Base-by-base conservation (phyloP, 495 filamentous ascomycete species). In the Cryomyces minteri region DNA sequence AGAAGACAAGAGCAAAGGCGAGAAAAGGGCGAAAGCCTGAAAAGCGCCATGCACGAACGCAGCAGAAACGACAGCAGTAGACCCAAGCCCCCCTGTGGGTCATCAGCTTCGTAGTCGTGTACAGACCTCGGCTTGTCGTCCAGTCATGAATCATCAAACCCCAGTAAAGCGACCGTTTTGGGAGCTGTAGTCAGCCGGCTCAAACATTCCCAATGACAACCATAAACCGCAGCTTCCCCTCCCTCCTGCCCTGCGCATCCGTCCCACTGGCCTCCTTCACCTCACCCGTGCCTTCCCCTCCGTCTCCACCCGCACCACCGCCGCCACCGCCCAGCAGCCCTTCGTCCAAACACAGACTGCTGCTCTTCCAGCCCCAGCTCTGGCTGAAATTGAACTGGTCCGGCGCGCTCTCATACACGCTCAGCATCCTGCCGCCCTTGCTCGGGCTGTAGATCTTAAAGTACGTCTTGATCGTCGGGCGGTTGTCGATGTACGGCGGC, bases 301-400 rank as follows among this genome's bases (percentile, higher is more conserved):
- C 49, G 4, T 31, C 49, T 25, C 42, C 52, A 18, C 34, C 44
- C 14, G 14, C 34, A 1, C 37, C 47, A 28, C 32, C 45, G 38
- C 60, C 63, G 34, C 57, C 58, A 39, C 61, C 55, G 7, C 63
- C 61, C 31, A 55, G 51, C 28, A 66, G 44, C 31, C 62, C 68
- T 39, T 75, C 72, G 49, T 75, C 72, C 43, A 74, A 51, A 40
- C 74, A 71, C 51, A 76, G 56, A 44, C 66, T 72, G 48, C 65
- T 69, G 40, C 72, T 76, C 59, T 75, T 76, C 72, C 72, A 76
- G 0, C 72, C 72, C 73, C 73, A 77, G 51, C 69, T 73, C 60
- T 77, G 73, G 41, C 68, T 71, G 54, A 77, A 77, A 55, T 77
- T 77, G 56, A 77, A 77, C 40, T 61, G 60, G 54, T 77, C 73